These are phyloP conservation scores for Cryptosporidium xiaoi DNA, from an alignment of 169 alveolate species.

Conservation along the genomic window DNA sequence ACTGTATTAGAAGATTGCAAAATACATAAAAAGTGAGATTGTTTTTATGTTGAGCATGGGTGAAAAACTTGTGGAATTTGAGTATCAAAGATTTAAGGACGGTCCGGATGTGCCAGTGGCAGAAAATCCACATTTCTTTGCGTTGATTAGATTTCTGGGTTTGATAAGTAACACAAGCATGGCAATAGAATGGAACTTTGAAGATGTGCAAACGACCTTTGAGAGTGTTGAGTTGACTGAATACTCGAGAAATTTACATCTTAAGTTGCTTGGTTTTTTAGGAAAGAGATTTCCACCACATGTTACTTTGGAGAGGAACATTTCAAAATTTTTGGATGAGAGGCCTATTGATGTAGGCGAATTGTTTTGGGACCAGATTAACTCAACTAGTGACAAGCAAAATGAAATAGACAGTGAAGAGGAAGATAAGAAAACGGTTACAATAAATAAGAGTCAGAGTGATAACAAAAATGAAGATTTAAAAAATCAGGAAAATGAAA, in stretches of 20 bases:
- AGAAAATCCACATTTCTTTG: constrained; percentile 67
- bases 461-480: not conserved
- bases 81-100: constrained; percentile 32
- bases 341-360: constrained; percentile 56
- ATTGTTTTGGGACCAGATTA: constrained; percentile 53
- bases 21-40: too few relatives aligned
- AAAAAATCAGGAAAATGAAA: not conserved
- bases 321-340: constrained; percentile 67
- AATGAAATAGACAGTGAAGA: not conserved
- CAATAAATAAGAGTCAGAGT: not conserved
- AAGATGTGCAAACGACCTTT: constrained; percentile 30
- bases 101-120: constrained; percentile 72
- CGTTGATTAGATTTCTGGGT: constrained; percentile 50
- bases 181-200: constrained; percentile 66
- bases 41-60: not conserved
- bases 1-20: too few relatives aligned
- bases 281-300: constrained; percentile 73
- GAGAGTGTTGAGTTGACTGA: constrained; percentile 49
- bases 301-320: constrained; percentile 63
- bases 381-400: too few relatives aligned
- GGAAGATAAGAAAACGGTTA: not conserved
- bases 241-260: constrained; percentile 52
- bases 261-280: constrained; percentile 43
- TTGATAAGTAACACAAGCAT: constrained; percentile 31
- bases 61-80: constrained; percentile 28